phyloP scores from a whole-genome alignment of 495 filamentous ascomycete species.

The Penicillium desertorum region DNA sequence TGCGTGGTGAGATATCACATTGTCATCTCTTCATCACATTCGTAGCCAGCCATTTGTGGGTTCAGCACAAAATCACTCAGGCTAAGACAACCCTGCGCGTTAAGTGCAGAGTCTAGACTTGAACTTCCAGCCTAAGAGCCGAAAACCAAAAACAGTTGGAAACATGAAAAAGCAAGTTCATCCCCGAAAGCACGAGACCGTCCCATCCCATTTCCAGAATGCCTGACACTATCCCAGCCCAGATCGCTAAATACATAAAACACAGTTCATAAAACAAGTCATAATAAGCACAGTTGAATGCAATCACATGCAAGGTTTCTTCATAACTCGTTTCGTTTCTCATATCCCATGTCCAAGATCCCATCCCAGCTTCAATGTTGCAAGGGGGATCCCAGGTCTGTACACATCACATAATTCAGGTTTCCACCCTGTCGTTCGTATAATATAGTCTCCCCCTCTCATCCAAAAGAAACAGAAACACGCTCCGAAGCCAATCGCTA shows the following conservation, averaged over 20 bases:
- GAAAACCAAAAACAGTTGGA: not conserved
- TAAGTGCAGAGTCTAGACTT: not conserved
- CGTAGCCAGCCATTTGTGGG: conserved; percentile 23
- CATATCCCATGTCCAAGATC: conserved; percentile 1
- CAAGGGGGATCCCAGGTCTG: conserved; percentile 3
- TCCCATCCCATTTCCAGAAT: conserved; percentile 1
- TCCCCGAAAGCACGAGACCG: not conserved
- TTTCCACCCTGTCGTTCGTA: conserved; percentile 7
- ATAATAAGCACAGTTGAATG: conserved; percentile 9
- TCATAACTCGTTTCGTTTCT: conserved; percentile 17
- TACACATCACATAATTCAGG: conserved; percentile 10
- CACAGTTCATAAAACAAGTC: not conserved
- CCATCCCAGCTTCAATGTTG: not conserved
- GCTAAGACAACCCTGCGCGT: conserved; percentile 11
- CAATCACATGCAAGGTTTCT: conserved; percentile 11
- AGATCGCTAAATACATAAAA: conserved; percentile 5
- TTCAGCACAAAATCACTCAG: conserved; percentile 14
- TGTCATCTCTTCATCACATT: conserved; percentile 20
- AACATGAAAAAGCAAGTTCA: conserved; percentile 2
- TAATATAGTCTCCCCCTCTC: conserved; percentile 1
- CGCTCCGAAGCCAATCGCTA: conserved; percentile 15
- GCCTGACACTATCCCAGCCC: not conserved
- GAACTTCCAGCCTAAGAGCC: not conserved
- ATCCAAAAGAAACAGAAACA: conserved; percentile 10
- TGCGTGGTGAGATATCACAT: not conserved